Percentiles rank a stretch among this genome's conserved stretches.
These are phyloP conservation scores for Daldinia grandis DNA, from an alignment of 495 filamentous ascomycete species.

Conservation along the genomic window DNA sequence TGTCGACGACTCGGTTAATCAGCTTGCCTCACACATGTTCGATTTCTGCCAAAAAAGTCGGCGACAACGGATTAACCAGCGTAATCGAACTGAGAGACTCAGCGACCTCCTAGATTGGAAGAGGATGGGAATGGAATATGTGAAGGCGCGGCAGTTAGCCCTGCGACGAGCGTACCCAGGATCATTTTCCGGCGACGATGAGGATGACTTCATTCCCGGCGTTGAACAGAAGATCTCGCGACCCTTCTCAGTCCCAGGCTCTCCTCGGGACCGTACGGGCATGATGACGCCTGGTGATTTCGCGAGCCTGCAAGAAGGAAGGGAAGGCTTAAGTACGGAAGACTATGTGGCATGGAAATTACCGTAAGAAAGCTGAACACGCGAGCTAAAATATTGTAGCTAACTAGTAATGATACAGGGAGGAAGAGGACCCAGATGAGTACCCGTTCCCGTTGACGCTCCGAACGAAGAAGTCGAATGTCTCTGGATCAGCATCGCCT, in stretches of 20 bases:
- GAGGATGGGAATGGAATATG: conserved; percentile 98
- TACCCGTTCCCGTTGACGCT: conserved; percentile 92
- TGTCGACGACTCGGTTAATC: conserved; percentile 96
- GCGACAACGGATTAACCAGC: conserved; percentile 96
- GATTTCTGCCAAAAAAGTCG: conserved; percentile 95
- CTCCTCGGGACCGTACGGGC: conserved; percentile 85
- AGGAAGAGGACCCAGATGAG: conserved; percentile 95
- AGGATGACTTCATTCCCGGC: conserved; percentile 85
- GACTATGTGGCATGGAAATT: conserved; percentile 98
- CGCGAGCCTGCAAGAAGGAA: conserved; percentile 91
- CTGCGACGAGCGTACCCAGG: conserved; percentile 89
- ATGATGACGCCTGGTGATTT: conserved; percentile 99
- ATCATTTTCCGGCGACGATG: conserved; percentile 79
- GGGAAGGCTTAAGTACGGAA: conserved; percentile 92
- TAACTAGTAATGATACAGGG: conserved; percentile 61
- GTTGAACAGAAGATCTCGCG: conserved; percentile 92
- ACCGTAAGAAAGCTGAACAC: conserved; percentile 73
- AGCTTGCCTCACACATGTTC: conserved; percentile 91
- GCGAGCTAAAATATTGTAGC: conserved; percentile 15
- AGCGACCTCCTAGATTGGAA: conserved; percentile 98
- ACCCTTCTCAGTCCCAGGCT: conserved; percentile 92
- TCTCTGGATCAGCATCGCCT: conserved; percentile 49
- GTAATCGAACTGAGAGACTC: conserved; percentile 95
- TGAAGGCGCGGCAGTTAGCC: conserved; percentile 94
- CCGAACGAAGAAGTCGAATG: conserved; percentile 54